A percentile compares a stretch with the other conserved stretches of the same genome.
Evolutionary conservation across 2,329 filamentous ascomycete species (phyloP).

Genomic region (Diaporthe batatas): DNA sequence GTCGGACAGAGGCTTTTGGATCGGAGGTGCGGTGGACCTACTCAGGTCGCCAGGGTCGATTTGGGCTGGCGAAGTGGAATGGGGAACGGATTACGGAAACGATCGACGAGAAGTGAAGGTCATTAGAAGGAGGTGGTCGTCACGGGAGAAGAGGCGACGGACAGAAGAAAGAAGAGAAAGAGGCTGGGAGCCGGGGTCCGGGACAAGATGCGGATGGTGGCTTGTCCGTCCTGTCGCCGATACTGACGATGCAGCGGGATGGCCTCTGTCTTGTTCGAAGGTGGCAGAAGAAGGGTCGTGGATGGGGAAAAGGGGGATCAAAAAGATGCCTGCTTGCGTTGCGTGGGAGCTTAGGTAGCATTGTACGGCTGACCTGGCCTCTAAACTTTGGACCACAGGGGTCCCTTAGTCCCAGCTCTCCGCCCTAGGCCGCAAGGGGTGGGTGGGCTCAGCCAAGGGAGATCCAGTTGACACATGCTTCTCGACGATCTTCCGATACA

Average conservation of each 20-base stretch:
- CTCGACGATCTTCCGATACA: slow-evolving; percentile 25
- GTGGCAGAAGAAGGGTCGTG: slow-evolving; percentile 35
- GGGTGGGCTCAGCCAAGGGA: slow-evolving; percentile 26
- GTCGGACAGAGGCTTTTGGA: slow-evolving; percentile 2
- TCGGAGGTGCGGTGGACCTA: slow-evolving; percentile 10
- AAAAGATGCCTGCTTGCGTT: slow-evolving; percentile 25
- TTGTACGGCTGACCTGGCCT: slow-evolving; percentile 30
- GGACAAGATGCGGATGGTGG: slow-evolving; percentile 22
- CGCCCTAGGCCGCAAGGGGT: slow-evolving; percentile 10
- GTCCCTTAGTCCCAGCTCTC: slow-evolving; percentile 12
- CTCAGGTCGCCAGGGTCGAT: slow-evolving; percentile 24
- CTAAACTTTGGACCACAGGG: slow-evolving; percentile 20
- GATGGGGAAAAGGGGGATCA: slow-evolving; percentile 41
- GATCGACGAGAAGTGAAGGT: slow-evolving; percentile 59
- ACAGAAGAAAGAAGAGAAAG: slow-evolving; percentile 43
- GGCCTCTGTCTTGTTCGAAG: slow-evolving; percentile 33
- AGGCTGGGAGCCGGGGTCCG: slow-evolving; percentile 37
- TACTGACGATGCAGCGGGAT: slow-evolving; percentile 34
- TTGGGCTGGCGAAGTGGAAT: neutral
- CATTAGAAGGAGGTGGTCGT: slow-evolving; percentile 56
- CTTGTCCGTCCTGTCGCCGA: slow-evolving; percentile 38
- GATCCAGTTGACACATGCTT: slow-evolving; percentile 23
- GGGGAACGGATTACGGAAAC: slow-evolving; percentile 48
- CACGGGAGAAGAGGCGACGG: slow-evolving; percentile 44
- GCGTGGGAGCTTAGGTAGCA: slow-evolving; percentile 32